Conservation (phyloP, 495 filamentous ascomycete genomes). For the Tuber borchii region DNA sequence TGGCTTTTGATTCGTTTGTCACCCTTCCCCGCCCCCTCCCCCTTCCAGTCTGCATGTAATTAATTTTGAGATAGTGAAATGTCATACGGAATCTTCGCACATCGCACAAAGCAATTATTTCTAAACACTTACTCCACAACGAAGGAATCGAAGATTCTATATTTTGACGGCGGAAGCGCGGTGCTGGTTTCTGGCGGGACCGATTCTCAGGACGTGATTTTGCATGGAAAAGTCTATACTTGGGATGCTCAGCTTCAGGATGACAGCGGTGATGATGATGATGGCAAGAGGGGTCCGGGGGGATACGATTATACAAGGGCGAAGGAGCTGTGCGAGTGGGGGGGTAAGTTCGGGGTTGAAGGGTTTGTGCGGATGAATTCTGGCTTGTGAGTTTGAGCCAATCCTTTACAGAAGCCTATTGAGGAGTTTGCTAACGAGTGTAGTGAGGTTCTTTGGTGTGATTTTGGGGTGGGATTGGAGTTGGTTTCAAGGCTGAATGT, state of each 20-base stretch:
- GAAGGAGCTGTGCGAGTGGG: slow-evolving; percentile 44
- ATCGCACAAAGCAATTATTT: slow-evolving; percentile 18
- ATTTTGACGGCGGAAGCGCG: slow-evolving; percentile 48
- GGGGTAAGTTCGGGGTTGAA: slow-evolving; percentile 40
- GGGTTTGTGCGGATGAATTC: slow-evolving; percentile 49
- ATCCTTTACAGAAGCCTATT: background rate
- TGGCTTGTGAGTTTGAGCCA: slow-evolving; percentile 46
- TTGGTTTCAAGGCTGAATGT: slow-evolving; percentile 45
- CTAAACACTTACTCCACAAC: slow-evolving; percentile 47
- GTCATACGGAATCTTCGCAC: slow-evolving; percentile 47
- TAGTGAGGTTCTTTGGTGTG: slow-evolving; percentile 22
- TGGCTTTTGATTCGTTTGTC: slow-evolving; percentile 46
- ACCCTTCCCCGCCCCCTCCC: background rate
- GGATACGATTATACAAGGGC: slow-evolving; percentile 46
- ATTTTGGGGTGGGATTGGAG: slow-evolving; percentile 34
- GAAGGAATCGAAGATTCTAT: slow-evolving; percentile 42
- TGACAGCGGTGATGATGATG: slow-evolving; percentile 4
- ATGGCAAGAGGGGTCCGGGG: slow-evolving; percentile 23
- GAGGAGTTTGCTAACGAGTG: background rate
- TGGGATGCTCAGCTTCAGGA: slow-evolving; percentile 2
- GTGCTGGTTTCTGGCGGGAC: slow-evolving; percentile 43
- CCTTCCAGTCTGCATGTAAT: background rate
- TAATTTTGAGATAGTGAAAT: slow-evolving; percentile 39
- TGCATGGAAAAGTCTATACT: slow-evolving; percentile 45
- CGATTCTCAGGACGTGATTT: slow-evolving; percentile 45